Base-by-base conservation (phyloP, 176 grass and related monocot genomes). In the Metroxylon sagu region DNA sequence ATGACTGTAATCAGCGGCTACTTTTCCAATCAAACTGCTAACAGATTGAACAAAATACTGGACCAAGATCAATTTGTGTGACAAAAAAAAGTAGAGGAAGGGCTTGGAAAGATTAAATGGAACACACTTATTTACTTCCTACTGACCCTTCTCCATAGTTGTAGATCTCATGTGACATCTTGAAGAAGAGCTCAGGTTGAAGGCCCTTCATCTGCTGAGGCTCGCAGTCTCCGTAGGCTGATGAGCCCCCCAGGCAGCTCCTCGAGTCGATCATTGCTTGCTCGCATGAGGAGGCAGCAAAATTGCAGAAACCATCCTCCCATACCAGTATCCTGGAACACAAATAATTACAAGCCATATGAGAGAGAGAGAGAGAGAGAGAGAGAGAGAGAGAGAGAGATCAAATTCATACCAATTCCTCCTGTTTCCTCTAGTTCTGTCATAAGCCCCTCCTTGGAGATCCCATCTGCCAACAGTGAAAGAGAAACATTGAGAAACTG, bases 231-330 rank as follows among this genome's bases (percentile, higher is more conserved):
- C 68, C 35, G 3, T 43, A 43, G 8, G 35, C 35, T 14, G 35
- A 43, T 3, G 35, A 43, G 35, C 35, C 5, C 35, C 35, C 35
- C 2, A 10, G 35, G 35, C 35, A 43, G 2, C 35, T 2, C 10
- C 8, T 43, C 35, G 35, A 12, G 1, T 43, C 73, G 5, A 66
- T 19, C 25, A 51, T 75, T 54, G 74, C 82, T 66, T 85, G 83
- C 48, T 85, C 67, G 59, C 76, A 80, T 26, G 79, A 61, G 3
- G 91, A 61, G 57, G 84, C 79, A 10, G 84, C 84, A 53, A 98
- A 98, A 83, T 92, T 98, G 81, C 93, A 98, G 72, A 92, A 98
- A 0, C 93, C 93, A 62, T 98, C 93, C 72, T 98, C 93, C 93
- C 93, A 98, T 16, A 83, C 79, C 71, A 98, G 59, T 64, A 98